Base-by-base conservation (phyloP, 1,284 basidiomycete species). In the Meira miltonrushii region DNA sequence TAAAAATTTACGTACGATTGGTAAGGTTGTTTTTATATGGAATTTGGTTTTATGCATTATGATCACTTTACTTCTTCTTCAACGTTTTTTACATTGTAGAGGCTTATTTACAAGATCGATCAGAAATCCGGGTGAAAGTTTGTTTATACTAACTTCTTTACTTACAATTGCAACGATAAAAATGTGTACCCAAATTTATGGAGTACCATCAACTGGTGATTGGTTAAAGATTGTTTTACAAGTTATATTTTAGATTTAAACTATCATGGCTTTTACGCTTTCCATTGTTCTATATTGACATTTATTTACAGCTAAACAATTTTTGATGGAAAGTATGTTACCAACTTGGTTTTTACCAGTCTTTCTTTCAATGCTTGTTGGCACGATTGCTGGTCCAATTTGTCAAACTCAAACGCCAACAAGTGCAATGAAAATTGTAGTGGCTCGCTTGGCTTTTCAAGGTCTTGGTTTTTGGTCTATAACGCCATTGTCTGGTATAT, bases 311-410 rank as follows among this genome's bases (percentile, higher is more conserved):
- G n/a, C 66, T 44, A 55, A 58, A 19, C 53, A 62, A 15, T 49
- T 61, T 15, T 61, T 68, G 64, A 64, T 50, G 19, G 61, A 63
- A 7, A 64, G 39, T 2, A 63, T 68, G 64, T 61, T 50, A 21
- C 64, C 67, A 7, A 64, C 33, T 2, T 66, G 61, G 61, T 59
- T 66, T 4, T 41, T 68, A 12, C 67, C 67, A 8, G 60, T 66
- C 44, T 68, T 68, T 39, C 67, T 64, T 7, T 56, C 58, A n/a
- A 68, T 68, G 67, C 65, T 68, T 12, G 64, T 58, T 21, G 64
- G 67, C 9, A 57, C 48, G 2, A 53, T 66, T 8, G 64, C 66
- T 0, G 37, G 43, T 0, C 17, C 40, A 5, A 52, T 68, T n/a
- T 53, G 51, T 41, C 40, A 58, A 47, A 19, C 28, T 37, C 17